Evolutionary conservation across 1,139 yeast species (phyloP).

Genomic region (Arxiozyma telluris): DNA sequence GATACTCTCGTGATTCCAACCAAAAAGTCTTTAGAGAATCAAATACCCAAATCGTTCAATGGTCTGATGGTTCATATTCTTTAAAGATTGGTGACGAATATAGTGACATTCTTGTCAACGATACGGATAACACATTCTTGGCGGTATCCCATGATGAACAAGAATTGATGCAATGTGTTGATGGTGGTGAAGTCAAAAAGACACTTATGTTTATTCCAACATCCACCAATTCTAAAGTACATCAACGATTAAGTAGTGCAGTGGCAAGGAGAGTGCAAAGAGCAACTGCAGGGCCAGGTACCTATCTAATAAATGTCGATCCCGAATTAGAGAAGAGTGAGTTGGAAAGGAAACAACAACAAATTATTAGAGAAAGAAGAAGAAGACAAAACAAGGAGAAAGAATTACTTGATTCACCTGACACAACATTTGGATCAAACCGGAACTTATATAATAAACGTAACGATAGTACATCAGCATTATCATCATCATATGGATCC

Average conservation of each 20-base stretch:
- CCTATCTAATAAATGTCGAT: conserved; percentile 73
- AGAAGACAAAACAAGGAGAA: conserved; percentile 52
- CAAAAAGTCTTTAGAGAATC: conserved; percentile 70
- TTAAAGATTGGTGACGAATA: conserved; percentile 80
- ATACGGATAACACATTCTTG: conserved; percentile 64
- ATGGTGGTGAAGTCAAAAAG: conserved; percentile 39
- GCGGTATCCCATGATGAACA: conserved; percentile 64
- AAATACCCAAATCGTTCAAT: conserved; percentile 79
- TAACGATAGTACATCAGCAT: background rate
- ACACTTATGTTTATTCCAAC: conserved; percentile 76
- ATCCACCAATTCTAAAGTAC: conserved; percentile 75
- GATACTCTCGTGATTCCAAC: conserved; percentile 59
- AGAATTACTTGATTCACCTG: conserved; percentile 38
- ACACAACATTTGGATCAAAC: conserved; percentile 13
- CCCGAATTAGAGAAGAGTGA: conserved; percentile 78
- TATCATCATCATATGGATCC: background rate
- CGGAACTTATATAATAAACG: background rate
- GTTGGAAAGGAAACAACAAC: conserved; percentile 71
- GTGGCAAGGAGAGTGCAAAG: conserved; percentile 56
- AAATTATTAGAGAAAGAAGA: conserved; percentile 60
- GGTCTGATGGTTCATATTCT: conserved; percentile 90
- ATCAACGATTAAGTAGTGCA: conserved; percentile 68
- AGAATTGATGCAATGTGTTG: conserved; percentile 53
- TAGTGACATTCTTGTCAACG: conserved; percentile 64
- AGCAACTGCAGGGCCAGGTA: conserved; percentile 46